Conservation (phyloP, 192 early-diverging fungal genomes). For the Coemansia umbellata region DNA sequence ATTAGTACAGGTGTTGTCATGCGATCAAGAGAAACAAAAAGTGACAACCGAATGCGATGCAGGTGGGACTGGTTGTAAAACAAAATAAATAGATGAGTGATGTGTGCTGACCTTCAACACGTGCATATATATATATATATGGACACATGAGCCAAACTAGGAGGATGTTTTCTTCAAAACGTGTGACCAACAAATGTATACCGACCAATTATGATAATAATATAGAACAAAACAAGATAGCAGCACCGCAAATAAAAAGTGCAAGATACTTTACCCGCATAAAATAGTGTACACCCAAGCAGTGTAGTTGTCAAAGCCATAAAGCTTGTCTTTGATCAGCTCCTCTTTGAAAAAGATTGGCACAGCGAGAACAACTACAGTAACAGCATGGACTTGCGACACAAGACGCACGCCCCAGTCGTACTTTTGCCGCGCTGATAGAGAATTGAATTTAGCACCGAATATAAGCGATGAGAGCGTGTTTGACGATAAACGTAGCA, state of each 20-base stretch:
- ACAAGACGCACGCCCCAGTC: conserved; percentile 79
- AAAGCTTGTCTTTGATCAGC: conserved; percentile 60
- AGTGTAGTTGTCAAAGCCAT: conserved; percentile 67
- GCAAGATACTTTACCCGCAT: conserved; percentile 66
- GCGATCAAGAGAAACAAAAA: too few species aligned
- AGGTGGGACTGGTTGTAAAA: too few species aligned
- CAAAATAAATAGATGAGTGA: too few species aligned
- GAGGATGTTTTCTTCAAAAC: neutral
- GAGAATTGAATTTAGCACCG: conserved; percentile 60
- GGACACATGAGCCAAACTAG: too few species aligned
- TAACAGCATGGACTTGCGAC: conserved; percentile 70
- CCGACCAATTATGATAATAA: too few species aligned
- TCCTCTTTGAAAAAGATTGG: conserved; percentile 66
- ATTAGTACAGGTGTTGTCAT: too few species aligned
- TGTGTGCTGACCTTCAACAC: too few species aligned
- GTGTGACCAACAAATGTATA: neutral
- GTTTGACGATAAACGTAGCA: conserved; percentile 59
- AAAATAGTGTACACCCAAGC: conserved; percentile 78
- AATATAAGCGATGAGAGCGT: conserved; percentile 61
- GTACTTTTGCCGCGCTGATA: conserved; percentile 55
- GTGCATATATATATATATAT: too few species aligned
- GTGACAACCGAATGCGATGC: too few species aligned
- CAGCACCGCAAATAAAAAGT: neutral
- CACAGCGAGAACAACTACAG: conserved; percentile 60
- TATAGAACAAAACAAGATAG: neutral